phyloP scores from a whole-genome alignment of 345 rosid species.

The Alliaria petiolata region DNA sequence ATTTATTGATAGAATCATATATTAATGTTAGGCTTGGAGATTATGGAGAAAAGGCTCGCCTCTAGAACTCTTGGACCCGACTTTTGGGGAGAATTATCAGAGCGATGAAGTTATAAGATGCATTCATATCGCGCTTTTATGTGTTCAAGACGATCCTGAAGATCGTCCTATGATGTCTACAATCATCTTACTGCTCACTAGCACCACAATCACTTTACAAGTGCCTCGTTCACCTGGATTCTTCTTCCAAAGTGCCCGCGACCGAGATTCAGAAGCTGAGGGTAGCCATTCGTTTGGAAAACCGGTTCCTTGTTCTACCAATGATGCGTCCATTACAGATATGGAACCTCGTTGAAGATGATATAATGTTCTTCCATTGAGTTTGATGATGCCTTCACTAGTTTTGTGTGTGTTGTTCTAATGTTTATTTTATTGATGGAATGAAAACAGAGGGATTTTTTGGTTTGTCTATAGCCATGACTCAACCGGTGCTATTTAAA shows the following conservation, averaged over 20 bases:
- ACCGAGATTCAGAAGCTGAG: background rate
- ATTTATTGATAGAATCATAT: background rate
- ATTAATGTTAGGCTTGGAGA: slow-evolving; percentile 24
- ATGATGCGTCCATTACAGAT: background rate
- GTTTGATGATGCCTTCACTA: too few relatives aligned
- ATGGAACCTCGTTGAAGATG: background rate
- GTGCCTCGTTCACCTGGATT: slow-evolving; percentile 11
- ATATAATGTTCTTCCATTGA: background rate
- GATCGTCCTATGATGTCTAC: slow-evolving; percentile 24
- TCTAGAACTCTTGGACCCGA: slow-evolving; percentile 2
- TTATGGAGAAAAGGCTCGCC: slow-evolving; percentile 11
- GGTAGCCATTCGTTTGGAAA: background rate
- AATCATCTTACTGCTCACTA: slow-evolving; percentile 6
- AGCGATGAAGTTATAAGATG: slow-evolving; percentile 18
- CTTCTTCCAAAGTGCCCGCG: background rate
- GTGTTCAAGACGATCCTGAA: slow-evolving; percentile 20
- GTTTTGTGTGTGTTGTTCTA: too few relatives aligned
- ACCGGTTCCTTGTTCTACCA: background rate
- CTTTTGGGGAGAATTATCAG: background rate
- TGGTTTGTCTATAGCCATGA: too few relatives aligned
- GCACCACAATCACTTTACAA: background rate
- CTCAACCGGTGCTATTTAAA: too few relatives aligned
- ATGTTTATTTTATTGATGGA: too few relatives aligned
- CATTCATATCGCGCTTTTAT: slow-evolving; percentile 27
- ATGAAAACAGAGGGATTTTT: too few relatives aligned